phyloP scores from a whole-genome alignment of 768 basidiomycete genomes.

The Tricholoma furcatifolium region DNA sequence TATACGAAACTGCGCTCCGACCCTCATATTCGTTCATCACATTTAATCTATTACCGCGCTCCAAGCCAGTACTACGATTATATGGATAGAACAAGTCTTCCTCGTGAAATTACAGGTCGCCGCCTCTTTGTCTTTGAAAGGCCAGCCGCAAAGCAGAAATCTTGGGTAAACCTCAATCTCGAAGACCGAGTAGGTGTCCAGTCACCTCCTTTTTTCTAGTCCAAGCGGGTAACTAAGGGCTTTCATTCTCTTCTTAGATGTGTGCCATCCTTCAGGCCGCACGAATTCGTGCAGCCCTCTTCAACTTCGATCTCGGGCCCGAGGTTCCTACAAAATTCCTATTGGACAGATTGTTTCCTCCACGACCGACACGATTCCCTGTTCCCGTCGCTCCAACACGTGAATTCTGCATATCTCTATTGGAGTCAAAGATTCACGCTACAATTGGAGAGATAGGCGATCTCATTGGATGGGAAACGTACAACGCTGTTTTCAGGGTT shows the following conservation, averaged over 20 bases:
- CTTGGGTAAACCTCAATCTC: neutral
- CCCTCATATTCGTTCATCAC: neutral
- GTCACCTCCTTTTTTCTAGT: neutral
- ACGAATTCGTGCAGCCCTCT: neutral
- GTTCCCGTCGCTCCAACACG: slow-evolving; percentile 1
- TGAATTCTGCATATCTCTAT: neutral
- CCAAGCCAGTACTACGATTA: neutral
- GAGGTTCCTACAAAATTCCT: neutral
- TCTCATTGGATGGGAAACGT: neutral
- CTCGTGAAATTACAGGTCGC: neutral
- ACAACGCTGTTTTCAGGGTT: neutral
- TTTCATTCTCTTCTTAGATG: neutral
- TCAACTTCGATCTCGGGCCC: neutral
- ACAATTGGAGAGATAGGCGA: slow-evolving; percentile 1
- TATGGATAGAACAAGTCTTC: neutral
- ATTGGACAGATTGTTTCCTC: neutral
- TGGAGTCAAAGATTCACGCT: neutral
- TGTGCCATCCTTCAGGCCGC: neutral
- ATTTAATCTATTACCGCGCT: neutral
- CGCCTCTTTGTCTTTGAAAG: neutral
- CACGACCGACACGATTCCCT: neutral
- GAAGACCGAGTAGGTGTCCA: neutral
- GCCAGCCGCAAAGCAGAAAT: neutral
- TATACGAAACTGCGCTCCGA: neutral
- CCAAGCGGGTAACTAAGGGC: no score